These are phyloP conservation scores for Ceratobasidium sp. DNA, from an alignment of 1,284 basidiomycete species.

Conservation along the genomic window DNA sequence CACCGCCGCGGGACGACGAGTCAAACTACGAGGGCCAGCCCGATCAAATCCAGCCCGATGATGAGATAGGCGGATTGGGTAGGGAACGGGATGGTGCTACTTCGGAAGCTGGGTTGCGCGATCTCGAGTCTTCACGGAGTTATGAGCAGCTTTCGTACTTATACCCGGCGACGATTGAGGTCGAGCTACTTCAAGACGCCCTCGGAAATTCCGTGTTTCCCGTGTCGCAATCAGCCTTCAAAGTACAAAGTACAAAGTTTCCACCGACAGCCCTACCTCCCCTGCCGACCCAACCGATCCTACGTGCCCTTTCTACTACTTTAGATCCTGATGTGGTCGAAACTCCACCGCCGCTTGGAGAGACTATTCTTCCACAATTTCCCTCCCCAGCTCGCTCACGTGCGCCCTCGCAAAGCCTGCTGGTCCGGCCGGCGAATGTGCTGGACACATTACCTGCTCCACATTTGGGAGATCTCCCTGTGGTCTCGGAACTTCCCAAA, in stretches of 20 bases:
- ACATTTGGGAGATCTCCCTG: background rate
- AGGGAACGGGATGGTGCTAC: too few species aligned
- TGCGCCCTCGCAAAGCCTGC: background rate
- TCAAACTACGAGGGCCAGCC: too few species aligned
- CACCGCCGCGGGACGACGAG: background rate
- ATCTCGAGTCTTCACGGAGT: too few species aligned
- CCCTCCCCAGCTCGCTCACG: constrained; percentile 10
- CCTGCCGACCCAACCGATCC: background rate
- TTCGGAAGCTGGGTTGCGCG: too few species aligned
- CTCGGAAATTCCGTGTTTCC: constrained; percentile 28
- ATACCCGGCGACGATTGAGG: background rate
- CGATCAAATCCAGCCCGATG: too few species aligned
- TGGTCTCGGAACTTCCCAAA: too few species aligned
- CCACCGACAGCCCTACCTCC: background rate
- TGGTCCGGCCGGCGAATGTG: background rate
- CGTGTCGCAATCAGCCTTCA: background rate
- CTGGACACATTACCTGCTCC: background rate
- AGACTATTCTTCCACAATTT: constrained; percentile 15
- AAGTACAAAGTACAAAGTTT: background rate
- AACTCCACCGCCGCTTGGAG: constrained; percentile 28
- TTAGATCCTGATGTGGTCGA: constrained; percentile 21
- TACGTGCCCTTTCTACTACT: constrained; percentile 1
- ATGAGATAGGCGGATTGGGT: too few species aligned
- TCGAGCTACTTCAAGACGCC: constrained; percentile 18
- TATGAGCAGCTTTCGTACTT: constrained; percentile 15